Percentiles rank a stretch among this genome's conserved stretches.
Evolutionary conservation across 345 rosid genomes (phyloP).

Genomic region (Leavenworthia alabamica): DNA sequence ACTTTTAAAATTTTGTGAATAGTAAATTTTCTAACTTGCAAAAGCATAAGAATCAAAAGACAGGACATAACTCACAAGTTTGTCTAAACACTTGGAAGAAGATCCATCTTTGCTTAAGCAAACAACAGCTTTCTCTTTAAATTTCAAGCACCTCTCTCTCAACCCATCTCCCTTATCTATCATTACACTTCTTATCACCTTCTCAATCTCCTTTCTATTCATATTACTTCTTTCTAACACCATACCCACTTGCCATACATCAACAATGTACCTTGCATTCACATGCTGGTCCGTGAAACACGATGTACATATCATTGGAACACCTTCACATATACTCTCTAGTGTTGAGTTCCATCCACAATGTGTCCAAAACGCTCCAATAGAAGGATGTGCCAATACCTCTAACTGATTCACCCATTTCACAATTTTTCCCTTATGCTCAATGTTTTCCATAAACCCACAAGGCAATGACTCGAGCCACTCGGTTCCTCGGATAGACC

Average conservation of each 20-base stretch:
- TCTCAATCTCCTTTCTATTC: conserved; percentile 37
- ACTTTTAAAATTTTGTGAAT: too few species aligned
- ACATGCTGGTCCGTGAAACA: conserved; percentile 53
- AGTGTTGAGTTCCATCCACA: conserved; percentile 65
- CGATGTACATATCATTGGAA: conserved; percentile 75
- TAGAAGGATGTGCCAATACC: conserved; percentile 47
- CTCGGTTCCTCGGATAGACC: conserved; percentile 27
- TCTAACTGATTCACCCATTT: conserved; percentile 66
- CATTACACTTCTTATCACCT: conserved; percentile 31
- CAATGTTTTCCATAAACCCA: conserved; percentile 38
- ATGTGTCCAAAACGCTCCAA: conserved; percentile 63
- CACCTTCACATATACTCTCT: conserved; percentile 58
- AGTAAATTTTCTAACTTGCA: neutral
- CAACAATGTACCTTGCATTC: conserved; percentile 42
- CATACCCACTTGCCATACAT: conserved; percentile 55
- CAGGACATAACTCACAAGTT: conserved; percentile 27
- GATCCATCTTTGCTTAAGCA: conserved; percentile 40
- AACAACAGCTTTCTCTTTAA: conserved; percentile 34
- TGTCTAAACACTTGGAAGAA: conserved; percentile 33
- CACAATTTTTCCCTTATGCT: conserved; percentile 42
- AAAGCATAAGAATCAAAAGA: conserved; percentile 20
- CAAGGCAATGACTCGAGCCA: conserved; percentile 39
- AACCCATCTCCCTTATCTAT: conserved; percentile 34
- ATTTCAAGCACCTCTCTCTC: conserved; percentile 25
- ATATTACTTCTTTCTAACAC: conserved; percentile 30